Conservation (phyloP, 2,329 filamentous ascomycete genomes). For the Neurospora sp. region DNA sequence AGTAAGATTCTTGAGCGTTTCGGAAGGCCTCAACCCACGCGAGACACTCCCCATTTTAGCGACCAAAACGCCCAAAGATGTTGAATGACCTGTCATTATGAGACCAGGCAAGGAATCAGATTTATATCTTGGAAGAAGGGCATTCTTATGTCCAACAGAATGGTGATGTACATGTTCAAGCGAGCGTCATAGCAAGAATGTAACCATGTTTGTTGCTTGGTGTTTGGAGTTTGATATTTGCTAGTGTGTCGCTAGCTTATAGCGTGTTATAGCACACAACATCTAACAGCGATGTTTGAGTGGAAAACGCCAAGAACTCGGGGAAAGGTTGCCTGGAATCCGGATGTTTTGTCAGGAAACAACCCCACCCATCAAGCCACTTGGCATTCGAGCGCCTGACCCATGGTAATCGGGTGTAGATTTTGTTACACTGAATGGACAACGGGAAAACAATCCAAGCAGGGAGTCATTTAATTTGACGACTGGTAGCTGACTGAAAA, state of each 20-base stretch:
- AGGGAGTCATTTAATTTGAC: background rate
- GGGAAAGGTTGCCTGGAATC: background rate
- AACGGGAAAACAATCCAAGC: background rate
- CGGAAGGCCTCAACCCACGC: background rate
- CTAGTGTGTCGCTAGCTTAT: background rate
- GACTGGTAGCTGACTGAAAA: background rate
- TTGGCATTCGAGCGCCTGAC: background rate
- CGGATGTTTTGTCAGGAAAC: background rate
- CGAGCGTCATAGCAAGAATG: background rate
- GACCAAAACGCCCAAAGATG: background rate
- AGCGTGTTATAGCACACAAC: background rate
- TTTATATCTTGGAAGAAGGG: too few species aligned
- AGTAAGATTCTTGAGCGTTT: background rate
- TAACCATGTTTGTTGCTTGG: background rate
- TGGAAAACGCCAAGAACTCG: background rate
- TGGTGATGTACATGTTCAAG: background rate
- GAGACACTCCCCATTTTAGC: background rate
- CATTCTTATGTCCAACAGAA: background rate
- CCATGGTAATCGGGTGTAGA: too few species aligned
- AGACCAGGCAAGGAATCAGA: accelerated
- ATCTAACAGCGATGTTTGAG: background rate
- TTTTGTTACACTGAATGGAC: too few species aligned
- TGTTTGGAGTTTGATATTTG: background rate
- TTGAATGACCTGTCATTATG: accelerated
- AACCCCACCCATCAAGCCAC: background rate